These are phyloP conservation scores for Trifolium repens DNA, from an alignment of 306 rosid species.

Conservation along the genomic window DNA sequence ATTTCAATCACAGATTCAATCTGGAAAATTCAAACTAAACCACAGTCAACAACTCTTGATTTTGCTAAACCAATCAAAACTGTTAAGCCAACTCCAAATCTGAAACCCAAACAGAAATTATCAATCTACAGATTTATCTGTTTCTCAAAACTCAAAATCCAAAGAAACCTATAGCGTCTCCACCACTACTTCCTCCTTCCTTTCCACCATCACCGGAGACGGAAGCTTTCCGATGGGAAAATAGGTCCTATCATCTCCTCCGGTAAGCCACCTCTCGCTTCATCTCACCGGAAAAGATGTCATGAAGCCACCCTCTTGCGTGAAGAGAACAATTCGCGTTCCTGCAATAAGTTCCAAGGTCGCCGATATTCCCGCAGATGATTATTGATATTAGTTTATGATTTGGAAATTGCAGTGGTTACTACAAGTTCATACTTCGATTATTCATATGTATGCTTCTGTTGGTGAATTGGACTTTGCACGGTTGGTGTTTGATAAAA, in stretches of 20 bases:
- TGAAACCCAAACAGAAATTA: not conserved
- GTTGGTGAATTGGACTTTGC: conserved; percentile 59
- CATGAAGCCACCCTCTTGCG: conserved; percentile 53
- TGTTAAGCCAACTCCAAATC: not conserved
- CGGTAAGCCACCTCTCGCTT: conserved; percentile 71
- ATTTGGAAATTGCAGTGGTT: too few species aligned
- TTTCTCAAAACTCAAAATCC: conserved; percentile 32
- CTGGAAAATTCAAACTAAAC: not conserved
- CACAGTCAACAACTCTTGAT: conserved; percentile 34
- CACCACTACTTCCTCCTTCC: conserved; percentile 65
- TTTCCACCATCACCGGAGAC: conserved; percentile 76
- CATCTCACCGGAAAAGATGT: conserved; percentile 61
- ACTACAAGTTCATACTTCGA: conserved; percentile 64
- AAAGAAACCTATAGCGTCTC: conserved; percentile 51
- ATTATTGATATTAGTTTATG: too few species aligned
- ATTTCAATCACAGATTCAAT: not conserved
- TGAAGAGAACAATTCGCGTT: conserved; percentile 58
- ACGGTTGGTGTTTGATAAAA: conserved; percentile 66
- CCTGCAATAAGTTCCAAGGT: conserved; percentile 71
- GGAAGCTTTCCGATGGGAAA: conserved; percentile 74
- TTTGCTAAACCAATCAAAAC: conserved; percentile 9
- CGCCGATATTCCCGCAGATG: conserved; percentile 84
- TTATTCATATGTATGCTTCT: conserved; percentile 66
- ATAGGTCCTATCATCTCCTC: conserved; percentile 46
- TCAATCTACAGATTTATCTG: conserved; percentile 27